A percentile compares a stretch with the other conserved stretches of the same genome.
phyloP scores from a whole-genome alignment of 2,329 filamentous ascomycete genomes.

The Chaetomiaceae sp. region DNA sequence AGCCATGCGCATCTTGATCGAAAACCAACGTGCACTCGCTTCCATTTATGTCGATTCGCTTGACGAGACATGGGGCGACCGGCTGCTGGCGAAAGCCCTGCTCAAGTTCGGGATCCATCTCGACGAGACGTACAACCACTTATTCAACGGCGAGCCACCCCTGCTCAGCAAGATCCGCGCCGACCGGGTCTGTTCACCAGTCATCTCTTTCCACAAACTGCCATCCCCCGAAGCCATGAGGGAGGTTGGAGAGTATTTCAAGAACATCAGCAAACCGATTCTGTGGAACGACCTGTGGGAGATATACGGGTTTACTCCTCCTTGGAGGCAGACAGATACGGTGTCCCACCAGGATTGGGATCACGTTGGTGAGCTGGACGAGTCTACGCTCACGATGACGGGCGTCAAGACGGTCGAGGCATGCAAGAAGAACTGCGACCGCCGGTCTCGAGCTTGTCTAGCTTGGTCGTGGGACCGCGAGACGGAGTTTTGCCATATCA shows the following conservation, averaged over 20 bases:
- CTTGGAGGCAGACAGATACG: conserved; percentile 29
- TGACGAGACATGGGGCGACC: conserved; percentile 51
- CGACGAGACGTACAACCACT: conserved; percentile 49
- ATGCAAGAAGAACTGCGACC: conserved; percentile 19
- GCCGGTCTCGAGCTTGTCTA: conserved; percentile 15
- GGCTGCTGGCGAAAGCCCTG: conserved; percentile 49
- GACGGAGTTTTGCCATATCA: conserved; percentile 22
- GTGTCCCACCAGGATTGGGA: conserved; percentile 41
- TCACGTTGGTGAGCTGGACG: conserved; percentile 47
- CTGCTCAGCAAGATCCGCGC: conserved; percentile 44
- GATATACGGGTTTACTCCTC: conserved; percentile 41
- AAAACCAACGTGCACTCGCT: conserved; percentile 39
- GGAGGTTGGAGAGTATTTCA: conserved; percentile 40
- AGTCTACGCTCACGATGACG: conserved; percentile 34
- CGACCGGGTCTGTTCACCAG: conserved; percentile 51
- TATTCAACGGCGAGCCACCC: conserved; percentile 55
- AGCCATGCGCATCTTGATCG: conserved; percentile 45
- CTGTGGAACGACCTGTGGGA: conserved; percentile 49
- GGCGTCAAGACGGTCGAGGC: conserved; percentile 18
- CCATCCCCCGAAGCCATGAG: conserved; percentile 43
- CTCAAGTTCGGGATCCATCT: conserved; percentile 52
- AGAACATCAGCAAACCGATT: conserved; percentile 37
- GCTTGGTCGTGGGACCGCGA: conserved; percentile 26
- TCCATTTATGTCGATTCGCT: conserved; percentile 46
- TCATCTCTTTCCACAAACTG: conserved; percentile 51